Evolutionary conservation across 2,329 filamentous ascomycete genomes (phyloP), one percentile per base, ranked within the genome.

Genomic region (Aspergillus udagawae): DNA sequence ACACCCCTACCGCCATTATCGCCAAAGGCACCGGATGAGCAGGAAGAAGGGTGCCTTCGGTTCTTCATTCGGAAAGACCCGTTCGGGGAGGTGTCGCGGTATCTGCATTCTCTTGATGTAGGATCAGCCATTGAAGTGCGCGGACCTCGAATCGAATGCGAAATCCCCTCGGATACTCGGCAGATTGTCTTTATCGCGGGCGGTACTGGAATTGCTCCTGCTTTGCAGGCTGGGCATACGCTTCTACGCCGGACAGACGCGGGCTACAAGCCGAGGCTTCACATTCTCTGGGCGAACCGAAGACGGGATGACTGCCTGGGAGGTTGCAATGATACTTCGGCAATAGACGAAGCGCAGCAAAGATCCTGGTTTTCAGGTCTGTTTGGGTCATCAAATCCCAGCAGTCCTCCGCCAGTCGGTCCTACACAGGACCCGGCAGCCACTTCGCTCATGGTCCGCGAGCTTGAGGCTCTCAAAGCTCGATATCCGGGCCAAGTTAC

Each of bases 201-300:
- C 1, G 94, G 94, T 0, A 99, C 94, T 0, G 93, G 94, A 1
- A 89, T 99, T 65, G 92, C 91, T 17, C 91, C 93, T 0, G 94
- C 92, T 7, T 75, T 97, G 72, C 93, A 97, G 75, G 84, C 89
- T 44, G 90, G 87, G 1, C 77, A 86, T 59, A 83, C 84, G 0
- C 73, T 93, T 10, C 75, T 69, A 51, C 64, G 61, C 55, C 60
- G 72, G 63, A 68, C 77, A 56, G 63, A 58, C 14, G 45, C 60
- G 32, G 59, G 59, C 4, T 59, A 63, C 8, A 68, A 69, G n/a
- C 75, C 78, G 2, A 77, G 68, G 45, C 83, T 96, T 54, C 82
- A 84, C 51, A 86, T 97, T 28, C 75, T 97, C 0, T 99, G 93
- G 92, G 92, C 92, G 20, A 91, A 86, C 71, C 79, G 90, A 54